These are phyloP conservation scores for Physaria fendleri DNA, from an alignment of 345 rosid species.

Conservation along the genomic window DNA sequence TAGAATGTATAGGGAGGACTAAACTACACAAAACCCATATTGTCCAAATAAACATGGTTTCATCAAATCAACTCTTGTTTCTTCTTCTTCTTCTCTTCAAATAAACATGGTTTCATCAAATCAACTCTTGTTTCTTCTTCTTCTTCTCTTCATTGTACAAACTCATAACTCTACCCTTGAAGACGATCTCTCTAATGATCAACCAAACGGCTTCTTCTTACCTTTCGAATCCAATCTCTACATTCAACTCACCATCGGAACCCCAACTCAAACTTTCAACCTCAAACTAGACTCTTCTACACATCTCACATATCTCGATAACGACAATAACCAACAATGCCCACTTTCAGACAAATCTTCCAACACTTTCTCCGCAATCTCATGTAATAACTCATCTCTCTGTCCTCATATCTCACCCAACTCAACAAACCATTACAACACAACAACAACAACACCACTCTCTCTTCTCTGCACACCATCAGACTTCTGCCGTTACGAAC, in stretches of 20 bases:
- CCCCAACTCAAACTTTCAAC: slow-evolving; percentile 23
- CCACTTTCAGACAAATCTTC: slow-evolving; percentile 18
- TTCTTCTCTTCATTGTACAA: not conserved
- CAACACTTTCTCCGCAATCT: slow-evolving; percentile 21
- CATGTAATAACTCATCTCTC: slow-evolving; percentile 20
- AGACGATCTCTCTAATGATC: not conserved
- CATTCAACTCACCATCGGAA: slow-evolving; percentile 22
- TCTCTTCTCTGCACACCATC: slow-evolving; percentile 26
- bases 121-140: not conserved
- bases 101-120: slow-evolving; percentile 12
- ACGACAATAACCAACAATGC: slow-evolving; percentile 25
- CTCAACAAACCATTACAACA: not conserved
- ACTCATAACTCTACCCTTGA: slow-evolving; percentile 7
- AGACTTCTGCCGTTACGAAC: slow-evolving; percentile 19
- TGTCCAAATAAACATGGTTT: slow-evolving; percentile 4
- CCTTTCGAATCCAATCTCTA: slow-evolving; percentile 30
- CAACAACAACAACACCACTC: slow-evolving; percentile 5
- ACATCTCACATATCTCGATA: slow-evolving; percentile 28
- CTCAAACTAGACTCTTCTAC: slow-evolving; percentile 31
- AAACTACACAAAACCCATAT: not conserved
- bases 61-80: not conserved
- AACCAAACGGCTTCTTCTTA: slow-evolving; percentile 26
- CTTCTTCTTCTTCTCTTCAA: not conserved
- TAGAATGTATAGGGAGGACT: not conserved
- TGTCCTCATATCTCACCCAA: slow-evolving; percentile 14